These are phyloP conservation scores for Houttuynia cordata DNA, from an alignment of 164 flowering plant species.

Conservation along the genomic window DNA sequence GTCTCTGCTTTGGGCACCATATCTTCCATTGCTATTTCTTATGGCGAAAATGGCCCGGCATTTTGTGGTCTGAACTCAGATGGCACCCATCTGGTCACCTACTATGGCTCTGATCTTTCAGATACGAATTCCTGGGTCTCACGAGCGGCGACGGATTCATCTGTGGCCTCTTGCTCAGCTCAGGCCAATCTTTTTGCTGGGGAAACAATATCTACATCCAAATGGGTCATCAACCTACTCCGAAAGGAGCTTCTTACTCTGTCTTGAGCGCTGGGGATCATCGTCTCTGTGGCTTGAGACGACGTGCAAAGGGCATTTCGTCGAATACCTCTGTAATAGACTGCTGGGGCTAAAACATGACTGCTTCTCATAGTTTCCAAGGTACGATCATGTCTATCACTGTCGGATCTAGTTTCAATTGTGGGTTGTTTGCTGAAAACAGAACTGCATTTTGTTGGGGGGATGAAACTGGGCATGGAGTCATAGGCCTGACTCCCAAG, in stretches of 20 bases:
- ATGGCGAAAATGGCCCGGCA: slow-evolving; percentile 84
- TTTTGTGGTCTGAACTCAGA: slow-evolving; percentile 80
- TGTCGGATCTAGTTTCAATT: no score
- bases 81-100: slow-evolving; percentile 66
- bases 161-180: no score
- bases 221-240: slow-evolving; percentile 82
- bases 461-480: slow-evolving; percentile 60
- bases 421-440: no score
- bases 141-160: no score
- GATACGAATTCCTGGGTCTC: no score
- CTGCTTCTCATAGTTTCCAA: no score
- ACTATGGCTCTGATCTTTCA: slow-evolving; percentile 82
- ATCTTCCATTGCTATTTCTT: slow-evolving; percentile 84
- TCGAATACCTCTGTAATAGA: slow-evolving; percentile 52
- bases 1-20: slow-evolving; percentile 77
- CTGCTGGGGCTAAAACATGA: slow-evolving; percentile 99
- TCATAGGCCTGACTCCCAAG: slow-evolving; percentile 43
- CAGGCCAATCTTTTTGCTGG: slow-evolving; percentile 88
- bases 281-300: slow-evolving; percentile 76
- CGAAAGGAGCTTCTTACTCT: slow-evolving; percentile 36
- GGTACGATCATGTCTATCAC: no score
- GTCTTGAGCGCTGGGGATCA: slow-evolving; percentile 94
- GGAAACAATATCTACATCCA: slow-evolving; percentile 61
- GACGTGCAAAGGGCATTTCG: slow-evolving; percentile 22
- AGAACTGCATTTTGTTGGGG: no score